A percentile compares a stretch with the other conserved stretches of the same genome.
Evolutionary conservation across 2,329 filamentous ascomycete genomes (phyloP).

Genomic region (Metarhizium humberi): DNA sequence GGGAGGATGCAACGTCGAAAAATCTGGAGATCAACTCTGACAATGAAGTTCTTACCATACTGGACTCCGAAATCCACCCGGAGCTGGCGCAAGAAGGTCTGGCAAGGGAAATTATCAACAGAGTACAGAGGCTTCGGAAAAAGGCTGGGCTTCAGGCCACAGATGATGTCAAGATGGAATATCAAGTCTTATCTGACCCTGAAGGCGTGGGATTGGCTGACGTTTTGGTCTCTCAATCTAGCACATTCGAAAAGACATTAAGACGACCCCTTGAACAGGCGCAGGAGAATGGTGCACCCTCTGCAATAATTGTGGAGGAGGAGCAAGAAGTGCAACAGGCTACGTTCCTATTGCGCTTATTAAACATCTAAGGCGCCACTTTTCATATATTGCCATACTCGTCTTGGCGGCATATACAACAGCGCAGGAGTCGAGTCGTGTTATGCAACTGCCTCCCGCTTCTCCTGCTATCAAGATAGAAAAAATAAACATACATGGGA

Average conservation of each 20-base stretch:
- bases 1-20: conserved; percentile 60
- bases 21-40: conserved; percentile 82
- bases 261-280: conserved; percentile 60
- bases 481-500: neutral
- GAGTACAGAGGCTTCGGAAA: conserved; percentile 87
- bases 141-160: conserved; percentile 85
- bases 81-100: conserved; percentile 84
- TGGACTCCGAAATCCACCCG: conserved; percentile 75
- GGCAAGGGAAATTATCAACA: conserved; percentile 85
- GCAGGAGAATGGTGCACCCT: conserved; percentile 12
- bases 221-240: conserved; percentile 59
- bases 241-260: conserved; percentile 66
- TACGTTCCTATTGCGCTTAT: conserved; percentile 65
- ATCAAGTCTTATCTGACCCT: conserved; percentile 69
- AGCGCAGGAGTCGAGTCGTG: too few relatives aligned
- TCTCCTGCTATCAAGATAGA: neutral
- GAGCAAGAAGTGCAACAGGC: conserved; percentile 81
- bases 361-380: conserved; percentile 51
- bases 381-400: neutral
- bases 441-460: too few relatives aligned
- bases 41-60: conserved; percentile 79
- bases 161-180: conserved; percentile 94
- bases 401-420: neutral
- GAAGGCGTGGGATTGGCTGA: conserved; percentile 63
- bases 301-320: conserved; percentile 62